Percentiles rank a stretch among this genome's conserved stretches.
Evolutionary conservation across 2,329 filamentous ascomycete species (phyloP).

Genomic region (Alternaria novae-zelandiae): DNA sequence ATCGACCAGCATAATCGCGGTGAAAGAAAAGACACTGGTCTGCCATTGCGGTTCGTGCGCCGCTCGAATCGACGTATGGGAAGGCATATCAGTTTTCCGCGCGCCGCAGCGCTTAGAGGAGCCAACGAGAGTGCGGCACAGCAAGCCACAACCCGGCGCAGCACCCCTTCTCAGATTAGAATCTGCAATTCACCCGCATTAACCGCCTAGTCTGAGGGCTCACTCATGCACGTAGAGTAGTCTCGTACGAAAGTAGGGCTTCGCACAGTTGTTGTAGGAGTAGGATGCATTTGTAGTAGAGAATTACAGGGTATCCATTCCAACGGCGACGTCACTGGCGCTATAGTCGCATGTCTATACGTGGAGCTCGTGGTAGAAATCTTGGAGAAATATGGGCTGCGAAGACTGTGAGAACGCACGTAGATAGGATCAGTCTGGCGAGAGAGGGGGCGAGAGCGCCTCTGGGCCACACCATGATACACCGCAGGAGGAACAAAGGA

Average conservation of each 20-base stretch:
- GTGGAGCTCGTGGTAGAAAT: not conserved
- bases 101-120: slow-evolving; percentile 11
- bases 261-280: not conserved
- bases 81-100: not conserved
- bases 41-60: not conserved
- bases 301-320: not conserved
- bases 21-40: not conserved
- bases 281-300: not conserved
- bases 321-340: not conserved
- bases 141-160: not conserved
- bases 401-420: not conserved
- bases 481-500: not conserved
- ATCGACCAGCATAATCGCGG: not conserved
- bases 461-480: not conserved
- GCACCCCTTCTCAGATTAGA: not conserved
- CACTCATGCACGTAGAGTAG: not conserved
- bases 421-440: not conserved
- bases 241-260: not conserved
- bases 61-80: not conserved
- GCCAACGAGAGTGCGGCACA: slow-evolving; percentile 2
- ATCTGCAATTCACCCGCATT: not conserved
- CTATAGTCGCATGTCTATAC: not conserved
- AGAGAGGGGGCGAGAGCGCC: not conserved
- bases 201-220: not conserved
- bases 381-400: not conserved